A percentile compares a stretch with the other conserved stretches of the same genome.
phyloP scores from a whole-genome alignment of 305 asterid genomes.

The Andrographis paniculata region DNA sequence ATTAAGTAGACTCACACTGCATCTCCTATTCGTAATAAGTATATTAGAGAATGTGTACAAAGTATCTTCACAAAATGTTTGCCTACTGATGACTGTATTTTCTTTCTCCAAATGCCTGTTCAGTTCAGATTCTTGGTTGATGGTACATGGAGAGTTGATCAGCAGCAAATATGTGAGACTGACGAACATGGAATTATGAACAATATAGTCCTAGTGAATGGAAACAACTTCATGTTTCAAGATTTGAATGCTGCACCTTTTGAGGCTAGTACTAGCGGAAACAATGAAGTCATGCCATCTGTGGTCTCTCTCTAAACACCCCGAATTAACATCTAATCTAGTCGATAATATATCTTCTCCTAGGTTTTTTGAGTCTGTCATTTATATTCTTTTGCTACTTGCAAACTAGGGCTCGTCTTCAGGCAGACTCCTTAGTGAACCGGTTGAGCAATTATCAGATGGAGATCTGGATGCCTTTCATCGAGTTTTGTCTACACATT shows the following conservation, averaged over 20 bases:
- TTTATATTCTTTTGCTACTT: conserved; percentile 11
- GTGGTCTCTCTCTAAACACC: conserved; percentile 25
- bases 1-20: too few species aligned
- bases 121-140: conserved; percentile 71
- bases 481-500: conserved; percentile 37
- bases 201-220: conserved; percentile 37
- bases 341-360: conserved; percentile 1
- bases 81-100: background rate
- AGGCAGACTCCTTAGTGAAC: conserved; percentile 16
- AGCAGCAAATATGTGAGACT: conserved; percentile 39
- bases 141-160: conserved; percentile 52
- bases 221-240: conserved; percentile 21
- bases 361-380: background rate
- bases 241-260: conserved; percentile 20
- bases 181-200: conserved; percentile 44
- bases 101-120: conserved; percentile 2
- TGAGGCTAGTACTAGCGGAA: conserved; percentile 16
- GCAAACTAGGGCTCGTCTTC: conserved; percentile 41
- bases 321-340: background rate
- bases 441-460: conserved; percentile 21
- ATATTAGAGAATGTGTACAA: too few species aligned
- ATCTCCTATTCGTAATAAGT: too few species aligned
- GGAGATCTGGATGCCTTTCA: conserved; percentile 35
- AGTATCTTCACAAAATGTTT: too few species aligned
- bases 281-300: conserved; percentile 9